Conservation (phyloP, 345 rosid genomes). For the Eucalyptus melliodora region DNA sequence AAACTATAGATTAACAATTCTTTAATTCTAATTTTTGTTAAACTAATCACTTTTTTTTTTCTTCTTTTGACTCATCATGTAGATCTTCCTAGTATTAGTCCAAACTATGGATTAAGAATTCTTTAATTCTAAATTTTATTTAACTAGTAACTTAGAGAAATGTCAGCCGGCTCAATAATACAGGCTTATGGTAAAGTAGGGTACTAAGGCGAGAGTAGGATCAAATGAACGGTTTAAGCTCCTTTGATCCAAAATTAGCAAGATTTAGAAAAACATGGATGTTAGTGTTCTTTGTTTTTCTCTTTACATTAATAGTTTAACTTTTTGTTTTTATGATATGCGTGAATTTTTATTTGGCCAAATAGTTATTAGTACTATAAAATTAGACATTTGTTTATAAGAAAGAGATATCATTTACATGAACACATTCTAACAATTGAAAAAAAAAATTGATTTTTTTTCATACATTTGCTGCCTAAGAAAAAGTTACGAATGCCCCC, state of each 20-base stretch:
- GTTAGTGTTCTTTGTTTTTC: neutral
- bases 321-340: neutral
- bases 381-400: neutral
- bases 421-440: neutral
- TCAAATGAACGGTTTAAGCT: neutral
- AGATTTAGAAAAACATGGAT: neutral
- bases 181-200: neutral
- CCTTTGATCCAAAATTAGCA: neutral
- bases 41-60: neutral
- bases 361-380: neutral
- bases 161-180: neutral
- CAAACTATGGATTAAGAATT: neutral
- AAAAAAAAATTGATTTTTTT: neutral
- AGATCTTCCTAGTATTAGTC: neutral
- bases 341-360: neutral
- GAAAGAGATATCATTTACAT: neutral
- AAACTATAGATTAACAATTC: neutral
- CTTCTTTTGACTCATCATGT: neutral
- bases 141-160: neutral
- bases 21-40: neutral
- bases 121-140: neutral
- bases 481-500: neutral
- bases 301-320: neutral
- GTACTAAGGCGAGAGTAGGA: neutral
- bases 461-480: neutral